These are phyloP conservation scores for Viola odorata DNA, from an alignment of 345 rosid genomes.

Conservation along the genomic window DNA sequence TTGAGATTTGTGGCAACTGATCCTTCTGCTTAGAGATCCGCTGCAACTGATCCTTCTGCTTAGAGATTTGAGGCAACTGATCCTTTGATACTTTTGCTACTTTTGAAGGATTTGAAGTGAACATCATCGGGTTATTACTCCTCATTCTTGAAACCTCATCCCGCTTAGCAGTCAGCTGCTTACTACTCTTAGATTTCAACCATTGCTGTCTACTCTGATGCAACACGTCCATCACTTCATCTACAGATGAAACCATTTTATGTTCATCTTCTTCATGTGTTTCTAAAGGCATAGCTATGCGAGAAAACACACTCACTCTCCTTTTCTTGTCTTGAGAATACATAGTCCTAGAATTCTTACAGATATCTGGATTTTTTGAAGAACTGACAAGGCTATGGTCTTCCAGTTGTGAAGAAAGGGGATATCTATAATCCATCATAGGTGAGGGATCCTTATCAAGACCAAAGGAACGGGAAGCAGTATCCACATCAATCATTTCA, in stretches of 20 bases:
- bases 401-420: conserved; percentile 15
- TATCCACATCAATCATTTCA: conserved; percentile 19
- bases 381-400: conserved; percentile 5
- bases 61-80: conserved; percentile 4
- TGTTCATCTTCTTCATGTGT: conserved; percentile 11
- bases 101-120: neutral
- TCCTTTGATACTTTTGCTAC: neutral
- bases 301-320: conserved; percentile 49
- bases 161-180: conserved; percentile 5
- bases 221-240: conserved; percentile 45
- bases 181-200: conserved; percentile 21
- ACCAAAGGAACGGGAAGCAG: conserved; percentile 14
- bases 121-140: conserved; percentile 17
- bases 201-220: conserved; percentile 21
- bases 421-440: conserved; percentile 13
- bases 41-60: too few species aligned
- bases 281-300: conserved; percentile 32
- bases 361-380: neutral
- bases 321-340: conserved; percentile 11
- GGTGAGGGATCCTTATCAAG: conserved; percentile 26
- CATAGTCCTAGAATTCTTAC: conserved; percentile 5
- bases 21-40: too few species aligned
- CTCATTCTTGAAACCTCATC: conserved; percentile 6
- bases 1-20: conserved; percentile 8
- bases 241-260: conserved; percentile 28